Percentiles rank a stretch among this genome's conserved stretches.
Evolutionary conservation across 345 rosid genomes (phyloP).

Genomic region (Hypericum perforatum): DNA sequence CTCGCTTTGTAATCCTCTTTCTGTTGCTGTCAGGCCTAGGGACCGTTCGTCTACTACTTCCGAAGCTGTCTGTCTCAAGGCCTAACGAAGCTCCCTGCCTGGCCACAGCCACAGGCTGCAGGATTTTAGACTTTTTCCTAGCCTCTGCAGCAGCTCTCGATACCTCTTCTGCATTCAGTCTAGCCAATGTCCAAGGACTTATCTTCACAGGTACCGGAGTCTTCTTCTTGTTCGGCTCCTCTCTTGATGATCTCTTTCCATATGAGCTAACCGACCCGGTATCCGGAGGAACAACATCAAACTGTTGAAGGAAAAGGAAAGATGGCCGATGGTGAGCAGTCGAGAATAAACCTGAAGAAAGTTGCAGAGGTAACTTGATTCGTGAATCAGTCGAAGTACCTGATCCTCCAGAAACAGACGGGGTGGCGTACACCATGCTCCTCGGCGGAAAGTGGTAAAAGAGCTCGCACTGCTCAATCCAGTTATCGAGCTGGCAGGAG

Average conservation of each 20-base stretch:
- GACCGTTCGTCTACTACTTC: conserved; percentile 64
- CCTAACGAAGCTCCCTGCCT: conserved; percentile 44
- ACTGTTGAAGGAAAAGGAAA: conserved; percentile 32
- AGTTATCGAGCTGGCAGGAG: conserved; percentile 87
- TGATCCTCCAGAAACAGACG: conserved; percentile 92
- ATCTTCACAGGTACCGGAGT: conserved; percentile 66
- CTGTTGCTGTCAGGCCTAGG: conserved; percentile 54
- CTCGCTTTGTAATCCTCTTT: conserved; percentile 59
- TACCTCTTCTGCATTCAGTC: conserved; percentile 86
- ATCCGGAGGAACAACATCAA: conserved; percentile 98
- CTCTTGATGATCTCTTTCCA: conserved; percentile 56
- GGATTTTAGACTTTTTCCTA: conserved; percentile 74
- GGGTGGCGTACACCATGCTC: conserved; percentile 99
- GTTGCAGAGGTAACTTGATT: no score
- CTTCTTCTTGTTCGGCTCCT: conserved; percentile 64
- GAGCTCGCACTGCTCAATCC: conserved; percentile 98
- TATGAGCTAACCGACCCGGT: conserved; percentile 85
- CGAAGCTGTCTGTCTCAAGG: conserved; percentile 57
- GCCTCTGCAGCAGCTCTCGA: conserved; percentile 97
- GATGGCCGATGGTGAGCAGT: conserved; percentile 5
- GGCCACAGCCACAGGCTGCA: conserved; percentile 65
- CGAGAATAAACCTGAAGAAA: not conserved
- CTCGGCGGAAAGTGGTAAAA: conserved; percentile 80
- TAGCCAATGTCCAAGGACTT: conserved; percentile 92
- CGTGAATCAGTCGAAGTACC: conserved; percentile 27